A percentile compares a stretch with the other conserved stretches of the same genome.
Evolutionary conservation across 1,139 yeast genomes (phyloP).

Genomic region (Kodamaea sp.): DNA sequence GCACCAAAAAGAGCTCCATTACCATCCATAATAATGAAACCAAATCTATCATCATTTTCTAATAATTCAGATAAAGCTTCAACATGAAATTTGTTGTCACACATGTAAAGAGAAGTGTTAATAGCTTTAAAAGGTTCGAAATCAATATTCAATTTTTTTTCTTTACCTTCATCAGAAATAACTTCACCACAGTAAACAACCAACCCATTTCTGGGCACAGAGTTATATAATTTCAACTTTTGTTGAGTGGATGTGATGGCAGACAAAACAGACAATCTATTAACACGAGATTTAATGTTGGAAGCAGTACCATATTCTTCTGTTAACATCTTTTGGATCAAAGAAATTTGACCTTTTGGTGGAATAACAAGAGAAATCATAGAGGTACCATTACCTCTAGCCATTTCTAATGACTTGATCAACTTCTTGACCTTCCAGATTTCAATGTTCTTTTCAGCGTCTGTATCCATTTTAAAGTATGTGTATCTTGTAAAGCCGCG

Average conservation of each 20-base stretch:
- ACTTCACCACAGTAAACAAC: slow-evolving; percentile 98
- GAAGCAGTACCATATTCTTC: slow-evolving; percentile 99
- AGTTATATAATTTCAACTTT: slow-evolving; percentile 82
- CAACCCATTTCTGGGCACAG: slow-evolving; percentile 90
- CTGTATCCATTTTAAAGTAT: slow-evolving; percentile 26
- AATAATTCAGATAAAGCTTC: slow-evolving; percentile 92
- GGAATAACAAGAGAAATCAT: slow-evolving; percentile 96
- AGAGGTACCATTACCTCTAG: slow-evolving; percentile 98
- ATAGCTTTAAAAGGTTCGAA: slow-evolving; percentile 98
- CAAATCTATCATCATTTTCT: slow-evolving; percentile 93
- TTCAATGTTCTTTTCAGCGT: slow-evolving; percentile 95
- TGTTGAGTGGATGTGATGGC: slow-evolving; percentile 98
- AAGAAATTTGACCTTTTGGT: slow-evolving; percentile 89
- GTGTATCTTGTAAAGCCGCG: too few relatives aligned
- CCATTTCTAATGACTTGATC: slow-evolving; percentile 79
- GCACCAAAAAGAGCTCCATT: slow-evolving; percentile 95
- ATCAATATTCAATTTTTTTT: slow-evolving; percentile 89
- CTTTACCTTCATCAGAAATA: slow-evolving; percentile 94
- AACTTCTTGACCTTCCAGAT: slow-evolving; percentile 98
- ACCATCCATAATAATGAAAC: slow-evolving; percentile 99
- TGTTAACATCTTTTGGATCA: slow-evolving; percentile 85
- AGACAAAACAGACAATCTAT: slow-evolving; percentile 87
- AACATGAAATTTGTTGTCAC: slow-evolving; percentile 98
- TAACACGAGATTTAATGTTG: slow-evolving; percentile 94
- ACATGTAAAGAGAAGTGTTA: slow-evolving; percentile 88